These are phyloP conservation scores for Schizophyllum commune DNA, from an alignment of 1,284 basidiomycete species.

Conservation along the genomic window DNA sequence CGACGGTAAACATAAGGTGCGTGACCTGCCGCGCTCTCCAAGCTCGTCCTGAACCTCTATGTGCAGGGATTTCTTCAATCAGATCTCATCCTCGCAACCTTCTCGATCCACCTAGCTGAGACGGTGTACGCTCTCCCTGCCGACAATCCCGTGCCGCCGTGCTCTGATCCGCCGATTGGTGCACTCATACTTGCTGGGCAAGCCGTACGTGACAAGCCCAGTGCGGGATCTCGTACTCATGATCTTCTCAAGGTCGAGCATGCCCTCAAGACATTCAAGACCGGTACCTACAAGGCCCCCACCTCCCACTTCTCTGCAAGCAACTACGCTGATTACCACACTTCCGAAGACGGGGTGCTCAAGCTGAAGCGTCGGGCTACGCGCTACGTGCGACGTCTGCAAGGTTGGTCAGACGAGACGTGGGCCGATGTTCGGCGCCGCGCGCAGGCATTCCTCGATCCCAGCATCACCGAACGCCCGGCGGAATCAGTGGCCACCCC, in stretches of 20 bases:
- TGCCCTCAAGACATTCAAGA: background rate
- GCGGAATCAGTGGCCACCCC: no score
- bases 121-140: background rate
- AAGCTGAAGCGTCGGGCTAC: background rate
- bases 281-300: background rate
- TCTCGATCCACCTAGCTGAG: background rate
- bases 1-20: background rate
- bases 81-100: slow-evolving; percentile 3
- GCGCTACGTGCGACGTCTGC: background rate
- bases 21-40: background rate
- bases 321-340: background rate
- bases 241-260: background rate
- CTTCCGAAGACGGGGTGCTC: background rate
- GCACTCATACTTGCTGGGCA: background rate
- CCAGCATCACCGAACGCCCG: no score
- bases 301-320: background rate
- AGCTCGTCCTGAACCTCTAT: background rate
- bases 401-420: background rate
- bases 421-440: no score
- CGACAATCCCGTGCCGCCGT: background rate
- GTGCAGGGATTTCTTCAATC: slow-evolving; percentile 1
- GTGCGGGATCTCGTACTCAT: background rate
- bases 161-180: background rate
- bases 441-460: no score
- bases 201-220: background rate